A percentile compares a stretch with the other conserved stretches of the same genome.
Evolutionary conservation across 73 alveolate genomes (phyloP).

Genomic region (Blepharisma stoltei): DNA sequence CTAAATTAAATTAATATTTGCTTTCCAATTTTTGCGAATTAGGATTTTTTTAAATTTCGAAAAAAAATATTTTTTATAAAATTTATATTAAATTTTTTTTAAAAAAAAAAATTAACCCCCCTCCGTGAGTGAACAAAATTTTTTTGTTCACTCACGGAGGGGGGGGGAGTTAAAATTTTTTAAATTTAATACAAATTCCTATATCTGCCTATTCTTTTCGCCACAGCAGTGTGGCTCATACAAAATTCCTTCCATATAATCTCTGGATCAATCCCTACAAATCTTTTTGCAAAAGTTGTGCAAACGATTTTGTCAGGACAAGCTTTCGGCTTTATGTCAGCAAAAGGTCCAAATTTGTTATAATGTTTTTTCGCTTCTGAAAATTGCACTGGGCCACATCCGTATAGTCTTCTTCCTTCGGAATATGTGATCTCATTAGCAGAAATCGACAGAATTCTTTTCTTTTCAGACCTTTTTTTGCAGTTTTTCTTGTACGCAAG

Average conservation of each 20-base stretch:
- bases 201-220: slow-evolving; percentile 16
- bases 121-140: no score
- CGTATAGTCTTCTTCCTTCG: slow-evolving; percentile 18
- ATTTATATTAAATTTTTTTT: no score
- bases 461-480: slow-evolving; percentile 24
- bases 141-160: no score
- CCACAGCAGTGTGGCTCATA: not conserved
- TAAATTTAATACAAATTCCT: no score
- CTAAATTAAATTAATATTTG: no score
- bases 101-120: no score
- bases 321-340: not conserved
- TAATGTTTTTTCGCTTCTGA: slow-evolving; percentile 29
- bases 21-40: no score
- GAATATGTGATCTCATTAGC: slow-evolving; percentile 25
- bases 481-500: slow-evolving; percentile 29
- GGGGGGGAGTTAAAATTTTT: no score
- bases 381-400: slow-evolving; percentile 24
- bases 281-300: not conserved
- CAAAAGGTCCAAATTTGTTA: slow-evolving; percentile 25
- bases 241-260: slow-evolving; percentile 15
- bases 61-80: no score
- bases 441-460: slow-evolving; percentile 19
- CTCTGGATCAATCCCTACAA: not conserved
- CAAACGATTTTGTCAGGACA: not conserved
- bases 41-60: no score